These are phyloP conservation scores for Botryobasidium botryosum DNA, from an alignment of 768 basidiomycete genomes.

Conservation along the genomic window DNA sequence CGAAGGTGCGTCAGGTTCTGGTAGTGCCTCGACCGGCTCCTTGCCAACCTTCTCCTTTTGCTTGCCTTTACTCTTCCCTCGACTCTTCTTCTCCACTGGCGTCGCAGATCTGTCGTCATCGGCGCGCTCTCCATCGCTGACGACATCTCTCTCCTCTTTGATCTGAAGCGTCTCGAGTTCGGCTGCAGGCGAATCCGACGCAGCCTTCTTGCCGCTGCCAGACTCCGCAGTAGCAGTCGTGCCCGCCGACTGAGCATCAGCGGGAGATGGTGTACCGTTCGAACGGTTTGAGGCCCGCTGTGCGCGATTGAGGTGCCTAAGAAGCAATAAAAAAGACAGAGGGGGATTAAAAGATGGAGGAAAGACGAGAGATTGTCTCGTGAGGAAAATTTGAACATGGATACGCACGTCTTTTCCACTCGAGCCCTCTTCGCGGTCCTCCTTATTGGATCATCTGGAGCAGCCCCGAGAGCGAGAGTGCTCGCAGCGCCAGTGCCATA, in stretches of 20 bases:
- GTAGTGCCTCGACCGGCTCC: neutral
- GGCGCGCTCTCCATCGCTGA: no score
- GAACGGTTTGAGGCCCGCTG: slow-evolving; percentile 40
- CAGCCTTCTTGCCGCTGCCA: no score
- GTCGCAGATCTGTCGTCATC: no score
- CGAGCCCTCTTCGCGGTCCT: slow-evolving; percentile 56
- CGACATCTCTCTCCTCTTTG: no score
- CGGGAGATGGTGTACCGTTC: neutral
- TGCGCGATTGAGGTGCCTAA: slow-evolving; percentile 32
- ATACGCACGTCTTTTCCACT: slow-evolving; percentile 55
- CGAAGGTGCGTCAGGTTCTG: neutral
- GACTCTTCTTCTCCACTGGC: no score
- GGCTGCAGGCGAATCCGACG: no score
- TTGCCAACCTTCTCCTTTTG: slow-evolving; percentile 30
- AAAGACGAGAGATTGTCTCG: slow-evolving; percentile 15
- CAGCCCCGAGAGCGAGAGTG: slow-evolving; percentile 22
- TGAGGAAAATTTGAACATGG: slow-evolving; percentile 8
- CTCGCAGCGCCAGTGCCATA: slow-evolving; percentile 23
- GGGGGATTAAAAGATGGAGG: slow-evolving; percentile 13
- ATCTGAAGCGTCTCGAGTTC: no score
- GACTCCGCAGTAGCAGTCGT: no score
- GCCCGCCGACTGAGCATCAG: no score
- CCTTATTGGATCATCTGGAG: slow-evolving; percentile 48
- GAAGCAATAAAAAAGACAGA: slow-evolving; percentile 5
- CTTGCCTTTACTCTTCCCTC: slow-evolving; percentile 26